Evolutionary conservation across 2,329 filamentous ascomycete genomes (phyloP).

Genomic region (Sarocladiaceae sp.): DNA sequence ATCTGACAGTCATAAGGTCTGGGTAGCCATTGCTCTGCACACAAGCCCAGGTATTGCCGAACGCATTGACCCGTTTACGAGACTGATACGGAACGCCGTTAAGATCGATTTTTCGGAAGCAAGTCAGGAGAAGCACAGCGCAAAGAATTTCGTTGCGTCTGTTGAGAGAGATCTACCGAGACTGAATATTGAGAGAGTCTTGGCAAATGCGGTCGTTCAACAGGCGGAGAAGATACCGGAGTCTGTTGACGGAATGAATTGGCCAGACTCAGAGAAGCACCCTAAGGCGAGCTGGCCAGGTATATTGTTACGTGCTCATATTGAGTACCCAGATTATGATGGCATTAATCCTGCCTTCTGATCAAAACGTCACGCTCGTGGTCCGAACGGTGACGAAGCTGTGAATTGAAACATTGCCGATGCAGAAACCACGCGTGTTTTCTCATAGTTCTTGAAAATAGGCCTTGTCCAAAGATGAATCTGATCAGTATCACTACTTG

Average conservation of each 20-base stretch:
- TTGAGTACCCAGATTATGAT: conserved; percentile 22
- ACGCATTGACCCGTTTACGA: conserved; percentile 27
- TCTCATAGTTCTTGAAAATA: no score
- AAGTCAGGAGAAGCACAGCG: conserved; percentile 1
- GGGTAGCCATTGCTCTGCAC: conserved; percentile 31
- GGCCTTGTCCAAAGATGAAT: no score
- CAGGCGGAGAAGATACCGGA: conserved; percentile 19
- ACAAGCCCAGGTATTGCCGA: conserved; percentile 31
- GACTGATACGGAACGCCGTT: conserved; percentile 26
- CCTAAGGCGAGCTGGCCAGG: conserved; percentile 26
- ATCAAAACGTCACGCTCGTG: no score
- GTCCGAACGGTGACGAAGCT: no score
- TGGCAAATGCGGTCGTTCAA: conserved; percentile 23
- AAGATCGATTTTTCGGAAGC: conserved; percentile 24
- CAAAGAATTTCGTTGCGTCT: conserved; percentile 11
- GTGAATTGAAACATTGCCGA: no score
- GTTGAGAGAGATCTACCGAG: conserved; percentile 22
- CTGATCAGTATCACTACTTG: no score
- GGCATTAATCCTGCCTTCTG: conserved; percentile 26
- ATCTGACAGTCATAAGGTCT: conserved; percentile 23
- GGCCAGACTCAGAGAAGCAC: conserved; percentile 22
- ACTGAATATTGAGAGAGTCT: conserved; percentile 18
- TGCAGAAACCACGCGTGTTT: no score
- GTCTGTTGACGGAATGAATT: conserved; percentile 20
- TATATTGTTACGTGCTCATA: conserved; percentile 23